A percentile compares a stretch with the other conserved stretches of the same genome.
These are phyloP conservation scores for Clitopilus passeckerianus DNA, from an alignment of 768 basidiomycete species.

Conservation along the genomic window DNA sequence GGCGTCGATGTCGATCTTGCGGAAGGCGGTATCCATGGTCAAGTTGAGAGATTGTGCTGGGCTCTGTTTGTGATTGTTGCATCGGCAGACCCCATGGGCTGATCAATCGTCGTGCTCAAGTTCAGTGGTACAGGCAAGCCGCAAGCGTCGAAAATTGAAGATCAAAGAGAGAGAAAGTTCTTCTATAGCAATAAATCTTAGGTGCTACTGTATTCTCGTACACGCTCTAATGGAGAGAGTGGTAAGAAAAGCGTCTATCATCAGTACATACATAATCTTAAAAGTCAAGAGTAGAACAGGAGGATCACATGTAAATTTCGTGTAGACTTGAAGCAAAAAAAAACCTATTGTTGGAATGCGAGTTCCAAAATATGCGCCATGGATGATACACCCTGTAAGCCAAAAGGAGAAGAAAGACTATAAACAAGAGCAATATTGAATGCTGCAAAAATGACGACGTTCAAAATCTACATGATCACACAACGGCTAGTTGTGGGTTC, in stretches of 20 bases:
- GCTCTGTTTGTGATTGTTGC: neutral
- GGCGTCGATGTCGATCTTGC: conserved; percentile 92
- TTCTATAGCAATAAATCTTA: neutral
- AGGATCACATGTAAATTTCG: neutral
- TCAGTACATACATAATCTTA: neutral
- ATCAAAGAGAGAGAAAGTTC: neutral
- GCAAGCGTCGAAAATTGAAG: neutral
- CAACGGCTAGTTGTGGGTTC: conserved; percentile 33
- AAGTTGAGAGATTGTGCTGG: neutral
- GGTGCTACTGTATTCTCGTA: neutral
- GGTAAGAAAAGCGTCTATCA: neutral
- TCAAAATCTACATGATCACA: conserved; percentile 28
- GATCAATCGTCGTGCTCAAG: too few species aligned
- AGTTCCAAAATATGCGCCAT: neutral
- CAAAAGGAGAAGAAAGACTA: neutral
- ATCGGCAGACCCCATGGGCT: neutral
- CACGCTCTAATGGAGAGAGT: neutral
- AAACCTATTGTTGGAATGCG: neutral
- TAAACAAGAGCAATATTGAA: neutral
- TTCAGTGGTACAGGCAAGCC: too few species aligned
- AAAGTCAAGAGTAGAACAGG: neutral
- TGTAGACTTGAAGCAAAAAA: neutral
- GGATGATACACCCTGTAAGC: neutral
- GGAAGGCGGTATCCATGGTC: conserved; percentile 55
- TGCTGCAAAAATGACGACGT: neutral